These are phyloP conservation scores for Oemleria cerasiformis DNA, from an alignment of 306 rosid genomes.

Conservation along the genomic window DNA sequence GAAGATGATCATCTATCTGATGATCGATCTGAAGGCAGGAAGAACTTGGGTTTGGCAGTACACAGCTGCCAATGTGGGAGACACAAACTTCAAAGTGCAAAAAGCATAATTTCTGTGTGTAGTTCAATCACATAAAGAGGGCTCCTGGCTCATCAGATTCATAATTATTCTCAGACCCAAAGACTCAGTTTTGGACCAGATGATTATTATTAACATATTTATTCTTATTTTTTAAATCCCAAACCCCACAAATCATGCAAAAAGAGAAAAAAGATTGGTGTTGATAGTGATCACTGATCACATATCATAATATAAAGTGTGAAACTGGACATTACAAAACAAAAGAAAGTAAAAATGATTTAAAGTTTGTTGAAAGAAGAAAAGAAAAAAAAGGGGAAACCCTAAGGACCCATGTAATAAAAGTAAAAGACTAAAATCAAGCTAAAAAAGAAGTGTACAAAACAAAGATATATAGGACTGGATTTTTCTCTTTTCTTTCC, in stretches of 20 bases:
- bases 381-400: slow-evolving; percentile 17
- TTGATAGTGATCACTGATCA: not conserved
- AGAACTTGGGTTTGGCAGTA: slow-evolving; percentile 24
- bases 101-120: slow-evolving; percentile 28
- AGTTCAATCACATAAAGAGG: slow-evolving; percentile 35
- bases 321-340: slow-evolving; percentile 14
- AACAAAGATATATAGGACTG: slow-evolving; percentile 26
- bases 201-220: not conserved
- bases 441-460: slow-evolving; percentile 32
- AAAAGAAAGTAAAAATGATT: slow-evolving; percentile 18
- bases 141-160: not conserved
- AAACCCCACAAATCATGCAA: slow-evolving; percentile 31
- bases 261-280: slow-evolving; percentile 8
- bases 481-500: slow-evolving; percentile 27
- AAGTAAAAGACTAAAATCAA: slow-evolving; percentile 47
- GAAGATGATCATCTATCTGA: slow-evolving; percentile 9
- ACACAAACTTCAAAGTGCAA: slow-evolving; percentile 34
- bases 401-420: slow-evolving; percentile 44
- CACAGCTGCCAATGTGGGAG: slow-evolving; percentile 16
- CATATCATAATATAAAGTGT: slow-evolving; percentile 6
- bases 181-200: slow-evolving; percentile 23
- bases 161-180: slow-evolving; percentile 10
- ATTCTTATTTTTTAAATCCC: slow-evolving; percentile 31
- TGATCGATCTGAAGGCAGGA: slow-evolving; percentile 18
- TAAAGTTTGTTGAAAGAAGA: slow-evolving; percentile 16